A percentile compares a stretch with the other conserved stretches of the same genome.
These are phyloP conservation scores for Ananas comosus DNA, from an alignment of 176 grass and related monocot genomes.

Conservation along the genomic window DNA sequence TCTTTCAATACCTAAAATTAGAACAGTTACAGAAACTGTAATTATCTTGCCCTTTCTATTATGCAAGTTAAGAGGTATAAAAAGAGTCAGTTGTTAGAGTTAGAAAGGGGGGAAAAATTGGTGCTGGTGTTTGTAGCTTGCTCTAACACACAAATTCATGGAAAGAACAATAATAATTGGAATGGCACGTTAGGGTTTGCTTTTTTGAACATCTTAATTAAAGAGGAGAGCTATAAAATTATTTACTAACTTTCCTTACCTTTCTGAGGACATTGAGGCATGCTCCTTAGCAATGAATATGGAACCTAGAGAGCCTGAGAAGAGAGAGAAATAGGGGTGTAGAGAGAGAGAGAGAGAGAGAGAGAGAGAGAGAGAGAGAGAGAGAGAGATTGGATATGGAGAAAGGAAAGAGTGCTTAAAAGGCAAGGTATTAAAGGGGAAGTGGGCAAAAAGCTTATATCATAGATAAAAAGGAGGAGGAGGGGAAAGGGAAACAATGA, in stretches of 20 bases:
- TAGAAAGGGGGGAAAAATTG: no score
- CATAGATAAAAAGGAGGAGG: slow-evolving; percentile 29
- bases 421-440: slow-evolving; percentile 65
- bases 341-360: slow-evolving; percentile 25
- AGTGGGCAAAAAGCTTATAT: slow-evolving; percentile 44
- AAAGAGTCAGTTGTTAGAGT: no score
- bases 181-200: not conserved
- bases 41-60: no score
- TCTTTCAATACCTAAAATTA: no score
- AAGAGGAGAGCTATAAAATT: not conserved
- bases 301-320: not conserved
- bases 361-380: slow-evolving; percentile 30
- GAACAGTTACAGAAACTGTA: no score
- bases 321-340: not conserved
- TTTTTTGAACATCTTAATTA: not conserved
- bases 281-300: slow-evolving; percentile 33
- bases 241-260: slow-evolving; percentile 22
- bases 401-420: slow-evolving; percentile 85
- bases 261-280: slow-evolving; percentile 91
- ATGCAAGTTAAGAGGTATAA: no score
- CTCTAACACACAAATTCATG: no score
- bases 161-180: not conserved
- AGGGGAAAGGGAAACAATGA: slow-evolving; percentile 24
- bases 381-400: slow-evolving; percentile 17
- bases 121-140: no score